Evolutionary conservation across 306 rosid species (phyloP).

Genomic region (Arachis hypogaea): DNA sequence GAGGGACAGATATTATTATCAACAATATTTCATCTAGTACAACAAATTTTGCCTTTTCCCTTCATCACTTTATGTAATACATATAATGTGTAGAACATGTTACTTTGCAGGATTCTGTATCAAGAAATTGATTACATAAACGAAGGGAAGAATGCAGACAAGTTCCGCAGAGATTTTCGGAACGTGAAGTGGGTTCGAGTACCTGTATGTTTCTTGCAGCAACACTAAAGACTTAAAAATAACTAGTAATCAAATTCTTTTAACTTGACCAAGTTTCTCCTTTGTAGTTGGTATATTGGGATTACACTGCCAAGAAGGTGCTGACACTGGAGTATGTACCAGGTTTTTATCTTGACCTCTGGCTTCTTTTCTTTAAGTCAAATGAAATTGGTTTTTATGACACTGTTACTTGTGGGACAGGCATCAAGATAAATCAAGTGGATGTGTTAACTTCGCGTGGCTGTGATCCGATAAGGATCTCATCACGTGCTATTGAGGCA

Average conservation of each 20-base stretch:
- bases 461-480: slow-evolving; percentile 57
- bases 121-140: slow-evolving; percentile 94
- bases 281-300: slow-evolving; percentile 79
- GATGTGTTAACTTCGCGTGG: slow-evolving; percentile 63
- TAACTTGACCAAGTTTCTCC: slow-evolving; percentile 7
- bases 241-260: neutral
- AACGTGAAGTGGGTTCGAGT: slow-evolving; percentile 93
- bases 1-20: slow-evolving; percentile 9
- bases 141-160: slow-evolving; percentile 91
- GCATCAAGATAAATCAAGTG: slow-evolving; percentile 70
- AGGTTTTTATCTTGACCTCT: slow-evolving; percentile 60
- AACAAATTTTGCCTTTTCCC: neutral
- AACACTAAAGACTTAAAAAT: slow-evolving; percentile 29
- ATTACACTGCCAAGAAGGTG: slow-evolving; percentile 80
- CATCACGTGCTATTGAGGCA: slow-evolving; percentile 82
- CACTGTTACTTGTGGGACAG: slow-evolving; percentile 38
- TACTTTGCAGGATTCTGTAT: slow-evolving; percentile 72
- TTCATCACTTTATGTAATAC: slow-evolving; percentile 17
- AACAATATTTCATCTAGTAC: slow-evolving; percentile 11
- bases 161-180: slow-evolving; percentile 84
- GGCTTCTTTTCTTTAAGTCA: neutral
- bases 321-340: slow-evolving; percentile 92
- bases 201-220: slow-evolving; percentile 75
- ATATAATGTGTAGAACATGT: slow-evolving; percentile 24
- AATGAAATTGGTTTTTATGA: slow-evolving; percentile 4